Evolutionary conservation across 805 yeast species (phyloP), one percentile per base, ranked within the genome.

Genomic region (Lachancea mirantina): DNA sequence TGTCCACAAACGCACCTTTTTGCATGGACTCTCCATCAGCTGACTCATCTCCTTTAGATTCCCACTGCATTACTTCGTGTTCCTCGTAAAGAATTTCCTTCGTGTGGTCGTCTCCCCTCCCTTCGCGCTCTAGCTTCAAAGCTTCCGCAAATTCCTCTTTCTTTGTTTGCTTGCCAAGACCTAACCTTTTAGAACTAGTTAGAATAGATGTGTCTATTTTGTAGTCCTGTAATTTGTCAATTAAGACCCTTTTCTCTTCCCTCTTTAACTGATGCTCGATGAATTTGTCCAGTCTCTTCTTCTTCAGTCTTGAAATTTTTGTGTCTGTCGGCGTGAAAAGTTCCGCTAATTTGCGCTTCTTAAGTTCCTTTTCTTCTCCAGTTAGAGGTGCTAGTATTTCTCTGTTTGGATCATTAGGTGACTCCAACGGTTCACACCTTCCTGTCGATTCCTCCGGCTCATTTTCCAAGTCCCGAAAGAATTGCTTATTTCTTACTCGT

Each of bases 221-320:
- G 6, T 72, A 62, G 17, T 68, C 70, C 31, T 78, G 70, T 25
- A 89, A 64, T 54, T 85, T 87, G 42, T 79, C 76, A 26, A 89
- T 62, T 34, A 89, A 63, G 3, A 72, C 70, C 45, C 82, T 82
- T 57, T 83, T 83, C 59, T 89, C 97, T 55, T 89, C 95, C 51
- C 94, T 66, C 49, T 80, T 81, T 46, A 87, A 52, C 54, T 87
- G 96, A 59, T 84, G 94, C 38, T 87, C 94, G 23, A 89, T 85
- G 57, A 85, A 89, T 57, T 89, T 89, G 41, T 89, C 96, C 26
- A 89, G 61, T 37, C 97, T 62, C 82, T 75, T 72, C 66, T 68
- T 72, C 64, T 89, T 81, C 30, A 79, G 70, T 30, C 75, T 64
- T 1, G 88, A 76, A 22, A 83, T 57, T 50, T 85, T 85, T 9